Evolutionary conservation across 768 basidiomycete genomes (phyloP).

Genomic region (Macrolepiota albuminosa): DNA sequence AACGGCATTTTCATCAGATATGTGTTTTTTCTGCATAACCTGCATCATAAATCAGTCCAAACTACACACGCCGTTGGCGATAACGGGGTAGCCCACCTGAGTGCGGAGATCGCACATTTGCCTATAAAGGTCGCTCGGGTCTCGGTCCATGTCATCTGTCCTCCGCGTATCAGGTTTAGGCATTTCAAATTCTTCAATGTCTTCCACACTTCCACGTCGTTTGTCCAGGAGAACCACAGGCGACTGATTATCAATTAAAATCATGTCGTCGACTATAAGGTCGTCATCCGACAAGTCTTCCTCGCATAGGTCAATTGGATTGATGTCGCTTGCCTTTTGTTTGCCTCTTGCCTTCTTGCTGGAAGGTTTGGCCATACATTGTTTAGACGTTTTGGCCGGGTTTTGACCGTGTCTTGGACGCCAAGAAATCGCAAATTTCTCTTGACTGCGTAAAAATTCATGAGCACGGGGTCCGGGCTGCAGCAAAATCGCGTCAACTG

Average conservation of each 20-base stretch:
- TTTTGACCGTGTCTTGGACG: conserved; percentile 25
- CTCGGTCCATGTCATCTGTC: conserved; percentile 5
- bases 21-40: conserved; percentile 23
- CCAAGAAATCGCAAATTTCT: conserved; percentile 26
- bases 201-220: background rate
- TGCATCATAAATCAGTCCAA: conserved; percentile 9
- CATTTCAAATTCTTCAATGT: background rate
- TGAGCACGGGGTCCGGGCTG: conserved; percentile 32
- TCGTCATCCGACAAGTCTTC: conserved; percentile 24
- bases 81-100: conserved; percentile 19
- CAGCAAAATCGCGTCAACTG: background rate
- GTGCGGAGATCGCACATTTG: conserved; percentile 19
- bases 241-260: background rate
- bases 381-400: conserved; percentile 17
- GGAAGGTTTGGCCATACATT: conserved; percentile 12
- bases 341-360: conserved; percentile 24
- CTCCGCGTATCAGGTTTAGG: background rate
- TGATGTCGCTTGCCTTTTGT: conserved; percentile 21
- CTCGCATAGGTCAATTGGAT: conserved; percentile 30
- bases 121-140: conserved; percentile 20
- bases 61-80: background rate
- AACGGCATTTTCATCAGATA: conserved; percentile 25
- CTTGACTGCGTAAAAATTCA: conserved; percentile 20
- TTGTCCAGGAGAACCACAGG: background rate
- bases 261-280: conserved; percentile 14